These are phyloP conservation scores for Hypoxylon sp. DNA, from an alignment of 2,329 filamentous ascomycete species.

Conservation along the genomic window DNA sequence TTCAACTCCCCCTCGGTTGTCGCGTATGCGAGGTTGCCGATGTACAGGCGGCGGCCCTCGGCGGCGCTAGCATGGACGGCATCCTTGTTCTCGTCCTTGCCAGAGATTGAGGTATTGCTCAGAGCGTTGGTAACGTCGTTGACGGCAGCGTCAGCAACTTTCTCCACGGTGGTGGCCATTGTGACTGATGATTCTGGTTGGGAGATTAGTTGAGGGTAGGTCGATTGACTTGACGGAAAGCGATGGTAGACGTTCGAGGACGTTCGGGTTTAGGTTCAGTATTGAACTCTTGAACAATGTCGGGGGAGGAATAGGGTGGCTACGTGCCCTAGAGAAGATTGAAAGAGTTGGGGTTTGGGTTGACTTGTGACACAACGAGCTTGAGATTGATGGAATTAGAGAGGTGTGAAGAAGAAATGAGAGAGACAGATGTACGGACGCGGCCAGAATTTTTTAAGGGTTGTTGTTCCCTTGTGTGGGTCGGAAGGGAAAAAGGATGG, in stretches of 20 bases:
- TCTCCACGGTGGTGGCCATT: conserved; percentile 89
- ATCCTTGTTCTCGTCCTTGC: conserved; percentile 74
- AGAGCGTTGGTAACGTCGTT: conserved; percentile 81
- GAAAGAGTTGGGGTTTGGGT: conserved; percentile 60
- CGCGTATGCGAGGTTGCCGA: conserved; percentile 99
- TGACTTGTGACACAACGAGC: conserved; percentile 54
- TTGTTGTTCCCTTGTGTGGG: conserved; percentile 53
- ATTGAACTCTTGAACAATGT: conserved; percentile 81
- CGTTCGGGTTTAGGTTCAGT: conserved; percentile 55
- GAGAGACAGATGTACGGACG: conserved; percentile 50
- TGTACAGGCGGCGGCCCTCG: conserved; percentile 99
- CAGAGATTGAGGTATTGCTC: conserved; percentile 79
- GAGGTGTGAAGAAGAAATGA: conserved; percentile 54
- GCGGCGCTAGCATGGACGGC: conserved; percentile 96
- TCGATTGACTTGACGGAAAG: conserved; percentile 48
- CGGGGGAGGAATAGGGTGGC: conserved; percentile 81
- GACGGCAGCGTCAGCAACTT: conserved; percentile 73
- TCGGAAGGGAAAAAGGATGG: conserved; percentile 42
- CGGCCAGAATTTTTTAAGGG: conserved; percentile 55
- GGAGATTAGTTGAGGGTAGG: conserved; percentile 58
- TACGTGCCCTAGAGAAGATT: conserved; percentile 81
- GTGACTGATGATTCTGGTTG: conserved; percentile 63
- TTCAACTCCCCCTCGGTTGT: conserved; percentile 99
- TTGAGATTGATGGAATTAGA: conserved; percentile 59
- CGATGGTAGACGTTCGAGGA: conserved; percentile 54